phyloP scores from a whole-genome alignment of 768 basidiomycete species.

The Antrodiella citrinella region DNA sequence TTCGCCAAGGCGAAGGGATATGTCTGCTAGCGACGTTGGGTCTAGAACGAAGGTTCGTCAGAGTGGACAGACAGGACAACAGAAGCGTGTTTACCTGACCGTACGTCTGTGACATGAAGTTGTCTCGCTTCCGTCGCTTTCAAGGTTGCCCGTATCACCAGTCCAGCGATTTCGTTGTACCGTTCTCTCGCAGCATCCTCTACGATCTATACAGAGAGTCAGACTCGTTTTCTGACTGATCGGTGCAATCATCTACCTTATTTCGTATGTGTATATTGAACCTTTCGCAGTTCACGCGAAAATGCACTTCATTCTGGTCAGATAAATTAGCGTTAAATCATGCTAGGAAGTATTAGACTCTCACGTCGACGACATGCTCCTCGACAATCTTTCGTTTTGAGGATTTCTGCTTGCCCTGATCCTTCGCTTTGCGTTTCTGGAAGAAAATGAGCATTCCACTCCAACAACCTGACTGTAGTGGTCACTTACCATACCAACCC shows the following conservation, averaged over 20 bases:
- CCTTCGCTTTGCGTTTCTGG: slow-evolving; percentile 59
- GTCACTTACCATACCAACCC: slow-evolving; percentile 58
- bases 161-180: slow-evolving; percentile 68
- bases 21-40: slow-evolving; percentile 55
- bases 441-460: neutral
- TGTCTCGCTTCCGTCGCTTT: slow-evolving; percentile 64
- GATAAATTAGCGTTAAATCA: neutral
- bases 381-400: slow-evolving; percentile 50
- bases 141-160: slow-evolving; percentile 64
- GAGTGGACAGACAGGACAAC: neutral
- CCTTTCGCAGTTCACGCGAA: slow-evolving; percentile 84
- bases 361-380: slow-evolving; percentile 62
- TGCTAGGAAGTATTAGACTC: neutral
- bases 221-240: too few species aligned
- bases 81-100: slow-evolving; percentile 42
- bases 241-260: too few species aligned
- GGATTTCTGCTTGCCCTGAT: slow-evolving; percentile 36
- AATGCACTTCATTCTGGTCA: slow-evolving; percentile 58
- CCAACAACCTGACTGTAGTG: neutral
- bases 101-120: slow-evolving; percentile 46
- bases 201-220: slow-evolving; percentile 65
- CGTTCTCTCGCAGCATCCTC: slow-evolving; percentile 68
- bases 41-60: slow-evolving; percentile 31
- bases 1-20: slow-evolving; percentile 57
- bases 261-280: slow-evolving; percentile 87